Conservation (phyloP, 345 rosid genomes). For the Anacardium occidentale region DNA sequence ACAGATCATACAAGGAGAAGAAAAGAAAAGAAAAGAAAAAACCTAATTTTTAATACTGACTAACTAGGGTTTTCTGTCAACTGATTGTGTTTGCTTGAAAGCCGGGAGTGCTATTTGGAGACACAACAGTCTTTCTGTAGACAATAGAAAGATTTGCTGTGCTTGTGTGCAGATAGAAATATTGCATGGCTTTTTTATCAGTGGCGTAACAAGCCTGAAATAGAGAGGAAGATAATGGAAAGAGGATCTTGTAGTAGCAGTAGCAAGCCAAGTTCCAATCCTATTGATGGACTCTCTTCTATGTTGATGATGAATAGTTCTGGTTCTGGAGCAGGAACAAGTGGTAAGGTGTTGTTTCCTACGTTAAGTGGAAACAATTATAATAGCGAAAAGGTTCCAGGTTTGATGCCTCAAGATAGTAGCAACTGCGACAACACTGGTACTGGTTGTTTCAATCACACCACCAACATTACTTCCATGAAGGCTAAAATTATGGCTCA, state of each 20-base stretch:
- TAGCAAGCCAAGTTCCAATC: slow-evolving; percentile 10
- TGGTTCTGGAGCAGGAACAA: not conserved
- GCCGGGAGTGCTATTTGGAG: slow-evolving; percentile 33
- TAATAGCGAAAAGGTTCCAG: not conserved
- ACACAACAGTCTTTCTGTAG: not conserved
- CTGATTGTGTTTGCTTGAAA: slow-evolving; percentile 27
- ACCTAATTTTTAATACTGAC: slow-evolving; percentile 14
- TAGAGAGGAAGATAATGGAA: slow-evolving; percentile 25
- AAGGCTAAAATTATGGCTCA: slow-evolving; percentile 45
- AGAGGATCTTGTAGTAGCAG: slow-evolving; percentile 29
- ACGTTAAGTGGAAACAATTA: not conserved
- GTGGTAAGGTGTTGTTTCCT: slow-evolving; percentile 4
- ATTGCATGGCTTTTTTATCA: not conserved
- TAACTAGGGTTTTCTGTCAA: slow-evolving; percentile 30
- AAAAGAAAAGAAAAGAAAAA: not conserved
- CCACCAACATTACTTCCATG: slow-evolving; percentile 20
- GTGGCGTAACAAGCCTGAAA: not conserved
- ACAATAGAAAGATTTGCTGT: not conserved
- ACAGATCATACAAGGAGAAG: not conserved
- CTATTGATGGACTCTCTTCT: slow-evolving; percentile 22
- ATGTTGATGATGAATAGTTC: slow-evolving; percentile 26
- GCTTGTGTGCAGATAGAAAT: not conserved
- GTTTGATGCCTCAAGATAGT: slow-evolving; percentile 19
- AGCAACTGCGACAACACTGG: slow-evolving; percentile 22
- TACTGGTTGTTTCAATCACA: slow-evolving; percentile 33